Percentiles rank a stretch among this genome's conserved stretches.
These are phyloP conservation scores for Anastatica hierochuntica DNA, from an alignment of 345 rosid genomes.

Conservation along the genomic window DNA sequence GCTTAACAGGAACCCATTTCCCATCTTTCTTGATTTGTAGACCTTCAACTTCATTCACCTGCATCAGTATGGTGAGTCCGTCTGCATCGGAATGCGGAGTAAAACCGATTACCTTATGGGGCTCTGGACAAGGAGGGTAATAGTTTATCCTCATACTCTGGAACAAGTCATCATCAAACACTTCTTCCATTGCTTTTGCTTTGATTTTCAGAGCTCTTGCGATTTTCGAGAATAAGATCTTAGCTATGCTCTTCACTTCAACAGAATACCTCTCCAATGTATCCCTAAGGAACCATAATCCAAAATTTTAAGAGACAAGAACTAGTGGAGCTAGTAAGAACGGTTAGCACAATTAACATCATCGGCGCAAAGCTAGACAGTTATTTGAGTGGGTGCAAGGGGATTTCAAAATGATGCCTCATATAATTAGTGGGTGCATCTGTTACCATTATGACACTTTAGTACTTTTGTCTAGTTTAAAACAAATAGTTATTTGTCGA, in stretches of 20 bases:
- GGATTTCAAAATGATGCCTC: too few relatives aligned
- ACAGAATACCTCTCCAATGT: conserved; percentile 32
- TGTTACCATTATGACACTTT: too few relatives aligned
- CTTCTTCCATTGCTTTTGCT: conserved; percentile 27
- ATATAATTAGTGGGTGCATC: too few relatives aligned
- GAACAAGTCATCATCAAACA: conserved; percentile 18
- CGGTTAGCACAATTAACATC: too few relatives aligned
- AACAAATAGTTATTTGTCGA: too few relatives aligned
- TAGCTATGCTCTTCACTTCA: conserved; percentile 31
- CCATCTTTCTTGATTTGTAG: conserved; percentile 46
- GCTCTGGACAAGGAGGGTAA: conserved; percentile 60
- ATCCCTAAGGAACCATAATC: conserved; percentile 26
- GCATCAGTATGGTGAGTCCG: conserved; percentile 44
- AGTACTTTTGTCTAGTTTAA: too few relatives aligned
- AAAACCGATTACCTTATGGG: conserved; percentile 37
- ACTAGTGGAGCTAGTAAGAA: background rate
- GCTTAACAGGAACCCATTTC: conserved; percentile 39
- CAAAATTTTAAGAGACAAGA: too few relatives aligned
- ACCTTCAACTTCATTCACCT: conserved; percentile 36
- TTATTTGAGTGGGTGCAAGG: too few relatives aligned
- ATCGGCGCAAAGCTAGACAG: too few relatives aligned
- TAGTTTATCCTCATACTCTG: conserved; percentile 45
- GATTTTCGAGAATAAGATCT: conserved; percentile 29
- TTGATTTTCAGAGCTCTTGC: conserved; percentile 45
- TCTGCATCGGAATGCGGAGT: conserved; percentile 40